Percentiles rank a stretch among this genome's conserved stretches.
Conservation (phyloP, 352 stramenopile species). For the Phytophthora nicotianae region DNA sequence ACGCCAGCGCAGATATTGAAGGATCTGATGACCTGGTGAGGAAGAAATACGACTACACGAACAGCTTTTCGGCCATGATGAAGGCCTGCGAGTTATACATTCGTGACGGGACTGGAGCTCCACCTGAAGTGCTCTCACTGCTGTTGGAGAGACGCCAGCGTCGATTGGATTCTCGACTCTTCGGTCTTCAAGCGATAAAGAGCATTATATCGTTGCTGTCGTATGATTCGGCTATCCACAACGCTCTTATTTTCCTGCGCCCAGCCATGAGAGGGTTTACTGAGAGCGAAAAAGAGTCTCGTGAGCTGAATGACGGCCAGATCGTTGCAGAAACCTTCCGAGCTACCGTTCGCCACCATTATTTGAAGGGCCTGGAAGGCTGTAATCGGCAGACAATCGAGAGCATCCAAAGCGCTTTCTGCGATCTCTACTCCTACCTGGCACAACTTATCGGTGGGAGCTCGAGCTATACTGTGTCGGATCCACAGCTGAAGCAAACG, state of each 20-base stretch:
- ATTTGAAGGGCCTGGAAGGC: constrained; percentile 86
- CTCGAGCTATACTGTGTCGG: constrained; percentile 33
- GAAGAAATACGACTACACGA: constrained; percentile 57
- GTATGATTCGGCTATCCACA: constrained; percentile 80
- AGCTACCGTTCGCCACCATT: constrained; percentile 85
- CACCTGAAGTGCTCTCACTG: constrained; percentile 72
- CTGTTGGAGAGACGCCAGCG: constrained; percentile 78
- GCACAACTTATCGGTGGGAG: constrained; percentile 54
- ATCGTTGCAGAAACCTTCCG: constrained; percentile 85
- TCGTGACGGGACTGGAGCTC: constrained; percentile 78
- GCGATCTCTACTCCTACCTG: constrained; percentile 76
- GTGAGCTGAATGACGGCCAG: constrained; percentile 76
- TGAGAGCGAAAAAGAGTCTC: constrained; percentile 83
- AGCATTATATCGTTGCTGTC: constrained; percentile 70
- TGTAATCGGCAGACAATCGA: constrained; percentile 70
- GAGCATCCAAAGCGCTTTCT: constrained; percentile 70
- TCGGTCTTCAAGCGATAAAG: constrained; percentile 85
- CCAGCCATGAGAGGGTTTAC: constrained; percentile 86
- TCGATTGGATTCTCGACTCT: constrained; percentile 74
- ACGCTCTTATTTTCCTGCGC: constrained; percentile 80
- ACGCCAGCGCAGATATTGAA: constrained; percentile 21
- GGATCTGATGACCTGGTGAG: constrained; percentile 25
- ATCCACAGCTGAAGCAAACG: constrained; percentile 74
- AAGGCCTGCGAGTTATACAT: constrained; percentile 90
- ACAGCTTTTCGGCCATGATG: constrained; percentile 79